phyloP scores from a whole-genome alignment of 2,329 filamentous ascomycete species.

The Cercospora canescens region DNA sequence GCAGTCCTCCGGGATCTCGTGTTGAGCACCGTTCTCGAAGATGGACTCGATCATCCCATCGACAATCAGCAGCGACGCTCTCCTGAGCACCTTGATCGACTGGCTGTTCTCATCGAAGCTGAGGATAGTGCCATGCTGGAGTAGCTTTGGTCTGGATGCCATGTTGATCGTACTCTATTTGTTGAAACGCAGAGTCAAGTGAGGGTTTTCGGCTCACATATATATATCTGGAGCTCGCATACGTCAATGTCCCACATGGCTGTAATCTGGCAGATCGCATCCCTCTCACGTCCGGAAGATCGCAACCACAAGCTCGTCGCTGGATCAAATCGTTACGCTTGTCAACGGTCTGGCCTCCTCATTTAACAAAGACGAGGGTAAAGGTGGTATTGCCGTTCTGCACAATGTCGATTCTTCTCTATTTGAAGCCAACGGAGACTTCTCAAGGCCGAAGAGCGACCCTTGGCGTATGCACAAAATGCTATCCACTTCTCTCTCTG shows the following conservation, averaged over 20 bases:
- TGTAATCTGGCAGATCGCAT: not conserved
- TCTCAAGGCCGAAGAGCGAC: not conserved
- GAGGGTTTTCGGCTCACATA: not conserved
- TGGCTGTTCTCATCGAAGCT: constrained; percentile 40
- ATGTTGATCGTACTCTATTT: not conserved
- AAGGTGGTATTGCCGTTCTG: not conserved
- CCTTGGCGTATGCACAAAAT: not conserved
- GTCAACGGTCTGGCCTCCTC: not conserved
- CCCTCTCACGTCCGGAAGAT: not conserved
- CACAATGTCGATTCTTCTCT: not conserved
- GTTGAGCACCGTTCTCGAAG: constrained; percentile 26
- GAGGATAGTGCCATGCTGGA: constrained; percentile 42
- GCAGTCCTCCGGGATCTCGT: constrained; percentile 31
- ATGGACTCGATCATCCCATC: constrained; percentile 42
- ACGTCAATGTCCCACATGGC: not conserved
- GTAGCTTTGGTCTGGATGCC: not conserved
- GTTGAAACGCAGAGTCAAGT: not conserved
- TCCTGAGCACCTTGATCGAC: constrained; percentile 40
- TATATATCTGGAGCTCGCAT: not conserved
- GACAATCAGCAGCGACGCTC: constrained; percentile 45
- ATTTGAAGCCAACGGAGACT: not conserved
- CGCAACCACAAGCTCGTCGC: not conserved
- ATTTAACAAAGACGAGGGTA: not conserved
- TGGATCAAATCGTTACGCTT: not conserved
- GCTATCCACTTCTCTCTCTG: not conserved